Base-by-base conservation (phyloP, 2,329 filamentous ascomycete species). In the Trichoderma pleuroti region DNA sequence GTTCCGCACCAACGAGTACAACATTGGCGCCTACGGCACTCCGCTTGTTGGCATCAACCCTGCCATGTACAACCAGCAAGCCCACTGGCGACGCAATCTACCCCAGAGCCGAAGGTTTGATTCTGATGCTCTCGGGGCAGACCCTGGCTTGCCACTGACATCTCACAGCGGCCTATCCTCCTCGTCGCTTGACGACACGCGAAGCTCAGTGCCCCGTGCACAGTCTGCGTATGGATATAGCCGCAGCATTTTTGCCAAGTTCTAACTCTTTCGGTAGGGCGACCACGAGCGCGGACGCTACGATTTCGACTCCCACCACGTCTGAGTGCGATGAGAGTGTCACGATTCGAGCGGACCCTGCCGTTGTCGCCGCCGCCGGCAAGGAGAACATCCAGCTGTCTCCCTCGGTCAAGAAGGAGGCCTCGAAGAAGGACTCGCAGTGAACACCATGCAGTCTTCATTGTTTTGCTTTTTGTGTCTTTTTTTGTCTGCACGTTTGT, bases 1-100 rank as follows among this genome's bases (percentile, higher is more conserved):
- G 78, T 98, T 97, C 83, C 93, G 96, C 72, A 96, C 95, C 71
- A 96, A 96, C 71, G 96, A 98, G 84, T 98, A 98, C 83, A 94
- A 94, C 76, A 90, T 91, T 72, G 88, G 89, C 71, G 89, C 89
- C 56, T 91, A 91, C 75, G 89, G 89, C 72, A 90, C 88, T 72
- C 84, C 87, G 60, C 84, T 87, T 72, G 87, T 91, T 64, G 86
- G 88, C 18, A 82, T 89, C 76, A 85, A 78, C 72, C 77, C 81
- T 49, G 77, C 77, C 32, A 59, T 82, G 76, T 80, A 81, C 73
- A 76, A 76, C 64, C 77, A 81, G 62, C 79, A 81, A 67, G 75
- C 78, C 32, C 80, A 82, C 71, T 81, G 81, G 77, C 77, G 79
- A 63, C 81, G 80, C 68, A 75, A 74, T 14, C 69, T 77, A 61